Conservation (phyloP, 352 stramenopile genomes). For the Blastocystis sp. region DNA sequence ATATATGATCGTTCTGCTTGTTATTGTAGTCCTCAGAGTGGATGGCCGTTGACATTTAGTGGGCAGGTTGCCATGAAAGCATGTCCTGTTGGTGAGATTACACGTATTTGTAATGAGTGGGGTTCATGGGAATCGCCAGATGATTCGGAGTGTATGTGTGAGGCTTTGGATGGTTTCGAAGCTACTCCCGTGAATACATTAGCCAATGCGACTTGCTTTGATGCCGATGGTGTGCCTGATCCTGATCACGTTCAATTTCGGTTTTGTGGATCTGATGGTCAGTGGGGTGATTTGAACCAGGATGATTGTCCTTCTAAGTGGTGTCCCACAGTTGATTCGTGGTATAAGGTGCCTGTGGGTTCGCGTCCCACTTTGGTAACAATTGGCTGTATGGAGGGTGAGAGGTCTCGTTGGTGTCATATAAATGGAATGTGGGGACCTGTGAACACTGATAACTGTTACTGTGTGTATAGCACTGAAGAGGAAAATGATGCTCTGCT, state of each 20-base stretch:
- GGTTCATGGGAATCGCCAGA: constrained; percentile 4
- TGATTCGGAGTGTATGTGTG: constrained; percentile 28
- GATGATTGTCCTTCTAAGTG: constrained; percentile 34
- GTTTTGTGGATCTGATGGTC: constrained; percentile 6
- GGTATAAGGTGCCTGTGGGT: constrained; percentile 56
- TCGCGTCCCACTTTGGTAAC: neutral
- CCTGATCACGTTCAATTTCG: neutral
- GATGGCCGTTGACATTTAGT: constrained; percentile 29
- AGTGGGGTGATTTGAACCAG: constrained; percentile 44
- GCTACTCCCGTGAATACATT: constrained; percentile 13
- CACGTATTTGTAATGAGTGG: constrained; percentile 30
- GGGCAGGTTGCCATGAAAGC: constrained; percentile 21
- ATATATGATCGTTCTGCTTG: constrained; percentile 1
- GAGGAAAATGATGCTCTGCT: neutral
- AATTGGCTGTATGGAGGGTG: constrained; percentile 36
- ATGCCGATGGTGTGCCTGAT: constrained; percentile 25
- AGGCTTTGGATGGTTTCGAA: constrained; percentile 45
- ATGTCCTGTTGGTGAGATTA: constrained; percentile 3
- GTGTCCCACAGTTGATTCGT: constrained; percentile 16
- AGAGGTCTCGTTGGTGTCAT: constrained; percentile 30
- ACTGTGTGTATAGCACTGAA: constrained; percentile 6
- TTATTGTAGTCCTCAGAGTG: constrained; percentile 40
- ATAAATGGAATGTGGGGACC: constrained; percentile 41
- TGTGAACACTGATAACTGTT: constrained; percentile 24
- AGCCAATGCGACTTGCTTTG: neutral